These are phyloP conservation scores for Coemansia sp. DNA, from an alignment of 192 early-diverging fungal species.

Conservation along the genomic window DNA sequence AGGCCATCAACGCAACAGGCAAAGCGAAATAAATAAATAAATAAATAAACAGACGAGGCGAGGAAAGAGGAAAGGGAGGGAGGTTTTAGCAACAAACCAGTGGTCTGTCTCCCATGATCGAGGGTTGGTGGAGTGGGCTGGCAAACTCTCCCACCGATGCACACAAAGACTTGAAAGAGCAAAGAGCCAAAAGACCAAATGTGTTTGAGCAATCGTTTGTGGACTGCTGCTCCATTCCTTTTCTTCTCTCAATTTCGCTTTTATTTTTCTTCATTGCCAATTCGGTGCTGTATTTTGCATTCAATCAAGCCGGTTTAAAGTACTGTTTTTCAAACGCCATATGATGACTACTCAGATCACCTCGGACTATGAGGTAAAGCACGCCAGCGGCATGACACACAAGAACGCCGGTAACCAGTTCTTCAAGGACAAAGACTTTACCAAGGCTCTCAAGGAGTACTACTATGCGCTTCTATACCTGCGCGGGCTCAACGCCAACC, in stretches of 20 bases:
- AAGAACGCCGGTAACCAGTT: slow-evolving; percentile 32
- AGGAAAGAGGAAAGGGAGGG: background rate
- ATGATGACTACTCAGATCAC: background rate
- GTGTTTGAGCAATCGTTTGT: background rate
- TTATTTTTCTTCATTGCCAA: background rate
- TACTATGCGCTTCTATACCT: slow-evolving; percentile 38
- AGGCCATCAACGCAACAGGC: background rate
- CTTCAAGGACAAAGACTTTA: slow-evolving; percentile 33
- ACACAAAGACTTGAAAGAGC: background rate
- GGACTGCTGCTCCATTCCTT: background rate
- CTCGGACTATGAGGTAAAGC: slow-evolving; percentile 21
- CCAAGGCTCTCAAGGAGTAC: slow-evolving; percentile 36
- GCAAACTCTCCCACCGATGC: background rate
- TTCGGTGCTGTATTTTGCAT: background rate
- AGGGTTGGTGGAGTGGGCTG: background rate
- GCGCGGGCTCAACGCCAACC: slow-evolving; percentile 34
- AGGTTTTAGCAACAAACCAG: too few species aligned
- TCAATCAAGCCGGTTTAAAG: background rate
- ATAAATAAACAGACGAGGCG: background rate
- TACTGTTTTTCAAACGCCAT: background rate
- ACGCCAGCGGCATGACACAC: slow-evolving; percentile 22
- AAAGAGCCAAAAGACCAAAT: background rate
- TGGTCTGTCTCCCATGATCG: too few species aligned
- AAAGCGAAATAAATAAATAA: background rate
- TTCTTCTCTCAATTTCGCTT: background rate